Evolutionary conservation across 345 rosid species (phyloP), one percentile per base, ranked within the genome.

Genomic region (Citrus glauca): DNA sequence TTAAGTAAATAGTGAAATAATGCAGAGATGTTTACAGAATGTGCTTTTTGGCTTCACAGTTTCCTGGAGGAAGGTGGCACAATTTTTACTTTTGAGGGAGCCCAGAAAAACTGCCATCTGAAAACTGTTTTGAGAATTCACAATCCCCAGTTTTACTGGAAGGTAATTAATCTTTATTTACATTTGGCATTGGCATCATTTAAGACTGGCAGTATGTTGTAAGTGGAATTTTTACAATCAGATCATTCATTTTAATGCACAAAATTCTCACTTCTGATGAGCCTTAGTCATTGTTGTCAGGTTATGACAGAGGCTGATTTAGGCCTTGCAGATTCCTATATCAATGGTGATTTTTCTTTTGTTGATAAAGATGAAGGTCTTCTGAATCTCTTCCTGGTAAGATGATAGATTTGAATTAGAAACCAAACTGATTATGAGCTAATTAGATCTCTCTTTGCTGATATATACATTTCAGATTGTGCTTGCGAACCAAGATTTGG

Each of bases 31-130:
- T 11, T 71, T 38, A 73, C 38, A 28, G 22, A 70, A 4, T 35
- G 19, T 50, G 70, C 25, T 13, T 62, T 50, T 38, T 56, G 42
- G 32, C 55, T 5, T 78, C 64, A 28, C 82, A 95, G 99, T 42
- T 77, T 93, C 71, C 69, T 93, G 77, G 98, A 93, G 89, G 94
- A 92, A 84, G 99, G 98, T 61, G 99, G 99, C 75, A 90, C 97
- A 22, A 87, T 90, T 77, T 93, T 88, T 78, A 84, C 88, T 5
- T 95, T 92, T 20, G 89, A 86, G 24, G 97, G 95, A 79, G 79
- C 84, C 22, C 69, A 62, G 37, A 73, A 81, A 77, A 85, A 79
- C 37, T 91, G 89, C 81, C 79, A 77, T 55, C 75, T 85, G 71
- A 89, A 86, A 80, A 78, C 88, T 78, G 79, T 82, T 48, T 76